Evolutionary conservation across 768 basidiomycete genomes (phyloP).

Genomic region (Rhodosporidiobolus odoratus): DNA sequence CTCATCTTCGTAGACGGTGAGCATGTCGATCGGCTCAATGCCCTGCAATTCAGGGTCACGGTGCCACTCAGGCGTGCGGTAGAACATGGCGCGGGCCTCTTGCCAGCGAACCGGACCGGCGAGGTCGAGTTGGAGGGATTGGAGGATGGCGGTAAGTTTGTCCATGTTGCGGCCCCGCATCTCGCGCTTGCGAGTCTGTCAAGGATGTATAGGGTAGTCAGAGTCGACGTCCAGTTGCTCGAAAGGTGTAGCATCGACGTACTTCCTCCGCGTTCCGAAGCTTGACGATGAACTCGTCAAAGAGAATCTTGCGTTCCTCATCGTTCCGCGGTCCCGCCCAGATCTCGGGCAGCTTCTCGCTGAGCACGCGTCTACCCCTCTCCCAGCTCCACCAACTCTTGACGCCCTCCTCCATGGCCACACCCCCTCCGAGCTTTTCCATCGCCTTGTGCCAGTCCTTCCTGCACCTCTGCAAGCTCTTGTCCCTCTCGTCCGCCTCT

Average conservation of each 20-base stretch:
- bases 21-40: constrained; percentile 82
- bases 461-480: constrained; percentile 56
- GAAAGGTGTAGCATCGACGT: constrained; percentile 44
- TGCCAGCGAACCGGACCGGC: constrained; percentile 75
- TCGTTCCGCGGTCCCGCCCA: constrained; percentile 78
- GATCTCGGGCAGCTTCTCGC: constrained; percentile 61
- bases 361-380: constrained; percentile 54
- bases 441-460: constrained; percentile 77
- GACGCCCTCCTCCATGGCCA: constrained; percentile 73
- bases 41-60: constrained; percentile 68
- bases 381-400: constrained; percentile 43
- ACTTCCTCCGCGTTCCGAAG: constrained; percentile 86
- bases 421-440: constrained; percentile 80
- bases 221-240: background rate
- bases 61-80: constrained; percentile 72
- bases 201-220: background rate
- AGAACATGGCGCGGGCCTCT: constrained; percentile 68
- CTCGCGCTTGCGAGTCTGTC: constrained; percentile 72
- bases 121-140: constrained; percentile 80
- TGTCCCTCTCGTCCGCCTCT: constrained; percentile 78
- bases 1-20: constrained; percentile 91
- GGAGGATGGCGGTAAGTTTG: constrained; percentile 78
- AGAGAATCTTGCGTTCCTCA: constrained; percentile 76
- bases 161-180: constrained; percentile 58
- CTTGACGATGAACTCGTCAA: constrained; percentile 84